Evolutionary conservation across 1,284 basidiomycete genomes (phyloP), one percentile per base, ranked within the genome.

Genomic region (Chondrostereum purpureum): DNA sequence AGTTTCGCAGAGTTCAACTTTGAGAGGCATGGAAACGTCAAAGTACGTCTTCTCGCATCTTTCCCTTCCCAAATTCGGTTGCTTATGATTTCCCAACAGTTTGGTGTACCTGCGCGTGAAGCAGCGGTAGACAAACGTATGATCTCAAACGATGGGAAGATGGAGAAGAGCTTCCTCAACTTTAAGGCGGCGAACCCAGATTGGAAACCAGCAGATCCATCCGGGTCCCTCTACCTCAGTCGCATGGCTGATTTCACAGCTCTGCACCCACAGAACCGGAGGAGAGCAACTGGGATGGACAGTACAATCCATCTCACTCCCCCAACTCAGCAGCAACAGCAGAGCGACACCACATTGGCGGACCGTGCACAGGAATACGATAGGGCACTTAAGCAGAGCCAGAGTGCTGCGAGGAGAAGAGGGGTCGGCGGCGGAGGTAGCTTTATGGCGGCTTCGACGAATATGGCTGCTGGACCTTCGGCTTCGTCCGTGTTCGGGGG

Each of bases 1-100:
- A 92, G 88, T 49, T 99, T 98, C 66, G 96, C 95, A 1, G 94
- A 96, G 46, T 99, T 99, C 61, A 93, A 98, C 63, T 97, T 98
- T 64, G 82, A 92, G 62, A 69, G 92, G 50, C 88, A 95, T 54
- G 89, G 91, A 0, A 92, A 92, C 60, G 75, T 88, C 58, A 89
- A 86, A 69, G 84, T 87, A 43, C 50, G 70, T 58, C 14, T n/a
- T n/a, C n/a, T n/a, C n/a, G 1, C 39, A 3, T 19, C 4, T 34
- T 36, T 34, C n/a, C n/a, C n/a, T n/a, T n/a, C n/a, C n/a, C n/a
- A n/a, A 21, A 33, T 34, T 33, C 46, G 35, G 12, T 46, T 42
- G n/a, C 44, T 39, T 33, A 16, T 42, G 40, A n/a, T n/a, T n/a
- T n/a, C n/a, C n/a, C n/a, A 20, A 19, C 50, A 88, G 82, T 91